Evolutionary conservation across 805 yeast genomes (phyloP), one percentile per base, ranked within the genome.

Genomic region (Ogataea henricii): DNA sequence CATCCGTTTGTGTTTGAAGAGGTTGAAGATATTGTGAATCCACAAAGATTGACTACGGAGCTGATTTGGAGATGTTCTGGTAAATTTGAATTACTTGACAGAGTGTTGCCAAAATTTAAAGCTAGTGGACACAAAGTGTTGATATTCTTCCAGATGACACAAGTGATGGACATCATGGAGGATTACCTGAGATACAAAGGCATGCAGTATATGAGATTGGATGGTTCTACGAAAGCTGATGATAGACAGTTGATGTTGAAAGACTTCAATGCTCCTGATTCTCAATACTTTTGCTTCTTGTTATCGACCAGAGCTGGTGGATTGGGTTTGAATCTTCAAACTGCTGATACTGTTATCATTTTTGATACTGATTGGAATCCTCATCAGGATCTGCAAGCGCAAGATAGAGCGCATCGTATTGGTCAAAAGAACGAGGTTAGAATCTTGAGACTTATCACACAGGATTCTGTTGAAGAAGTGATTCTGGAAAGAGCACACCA

Each of bases 311-410:
- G 95, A 74, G 95, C 95, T 45, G 95, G 95, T 77, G 95, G 95
- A 55, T 78, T 87, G 59, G 95, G 95, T 62, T 76, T 87, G 60
- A 87, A 87, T 66, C 79, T 87, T 65, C 95, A 87, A 70, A 86
- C 91, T 21, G 95, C 95, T 3, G 95, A 87, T 64, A 87, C 95
- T 0, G 95, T 87, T 49, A 82, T 87, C 53, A 87, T 87, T 53
- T 87, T 87, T 64, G 95, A 87, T 65, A 85, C 92, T 13, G 95
- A 87, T 70, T 87, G 95, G 95, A 87, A 87, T 63, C 95, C 95
- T 7, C 95, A 87, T 70, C 95, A 87, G 67, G 95, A 87, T 81
- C 78, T 87, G 62, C 95, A 87, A 66, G 95, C 94, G 1, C 95
- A 87, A 68, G 95, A 87, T 68, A 77, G 95, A 73, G 95, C 95